Evolutionary conservation across 352 stramenopile genomes (phyloP), one percentile per base, ranked within the genome.

Genomic region (Phytophthora tubulina): DNA sequence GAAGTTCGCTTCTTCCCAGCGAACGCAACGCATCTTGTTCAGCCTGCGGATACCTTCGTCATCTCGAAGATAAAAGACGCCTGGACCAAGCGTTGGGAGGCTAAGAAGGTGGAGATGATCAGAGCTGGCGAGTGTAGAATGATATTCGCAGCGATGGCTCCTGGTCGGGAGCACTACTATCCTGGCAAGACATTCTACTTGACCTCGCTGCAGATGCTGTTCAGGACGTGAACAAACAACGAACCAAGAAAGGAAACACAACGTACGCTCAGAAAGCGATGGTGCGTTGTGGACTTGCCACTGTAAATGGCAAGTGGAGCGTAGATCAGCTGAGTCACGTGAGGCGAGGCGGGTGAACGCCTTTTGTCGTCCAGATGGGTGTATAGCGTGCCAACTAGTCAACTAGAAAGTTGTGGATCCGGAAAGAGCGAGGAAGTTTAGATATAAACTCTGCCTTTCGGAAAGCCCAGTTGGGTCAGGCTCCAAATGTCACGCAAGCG

Each of bases 21-120:
- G 10, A 46, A 46, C 41, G 41, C 14, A 17, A 46, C 41, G 9
- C 41, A 46, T 46, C 8, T 46, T 14, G 41, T 17, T 46, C 41
- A 46, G 41, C 41, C 41, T 15, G 41, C 41, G 14, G 41, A 46
- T 46, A 15, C 41, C 15, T 53, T 53, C 10, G 17, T 38, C 46
- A 53, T 53, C 30, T 53, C 27, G 7, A 53, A 53, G 46, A 53
- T 53, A 53, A 53, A 53, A 35, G 46, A 53, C 46, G 21, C 46
- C 21, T 53, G 21, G 46, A 39, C 35, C 11, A 53, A 53, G 46
- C 46, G 46, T 13, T 53, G 46, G 46, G 32, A 56, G 14, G 50
- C 31, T 6, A 56, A 56, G 15, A 56, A 56, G 7, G 32, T 56
- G 6, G 50, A 56, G 11, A 42, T 56, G 50, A 56, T 56, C 50